Evolutionary conservation across 371 early-diverging fungal genomes (phyloP), one percentile per base, ranked within the genome.

Genomic region (Mortierella sp.): DNA sequence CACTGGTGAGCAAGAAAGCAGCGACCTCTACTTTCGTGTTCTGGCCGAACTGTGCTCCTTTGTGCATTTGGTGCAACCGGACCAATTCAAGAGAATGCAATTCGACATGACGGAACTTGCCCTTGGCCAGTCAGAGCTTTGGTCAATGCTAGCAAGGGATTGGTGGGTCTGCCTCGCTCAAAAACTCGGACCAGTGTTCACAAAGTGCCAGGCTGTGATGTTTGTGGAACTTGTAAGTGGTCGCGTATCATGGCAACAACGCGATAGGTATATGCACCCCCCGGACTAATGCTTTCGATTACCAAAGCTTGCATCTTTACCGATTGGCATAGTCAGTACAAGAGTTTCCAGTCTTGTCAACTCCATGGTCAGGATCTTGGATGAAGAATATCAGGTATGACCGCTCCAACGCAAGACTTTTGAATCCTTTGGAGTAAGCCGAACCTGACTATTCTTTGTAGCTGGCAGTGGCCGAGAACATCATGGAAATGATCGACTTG

Each of bases 111-210:
- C 57, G 1, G 77, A 61, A 1, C 52, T 68, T n/a, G 61, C 62
- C 0, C 24, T 76, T 2, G 70, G 54, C 3, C 50, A n/a, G 1
- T 62, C 69, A 6, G 70, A 76, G 21, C 13, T 76, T 0, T 45
- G 60, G 52, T 57, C 77, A 1, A n/a, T 68, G 8, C 25, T 76
- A 12, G 69, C 69, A 5, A 57, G 34, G 34, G 77, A 69, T 25
- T 76, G 77, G 77, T 76, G 77, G 77, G 52, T 46, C 14, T 69
- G 77, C 28, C 24, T 65, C 9, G 47, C 77, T 3, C 54, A 54
- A 4, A 37, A 34, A 14, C 59, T 69, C 37, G 70, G 77, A 0
- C 66, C 52, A 19, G 54, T n/a, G 6, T 76, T 65, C 22, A 69
- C 66, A 0, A 31, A 9, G 5, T 39, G 46, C 3, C 69, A 65